Evolutionary conservation across 805 yeast species (phyloP).

Genomic region (Pichia ethanolica): DNA sequence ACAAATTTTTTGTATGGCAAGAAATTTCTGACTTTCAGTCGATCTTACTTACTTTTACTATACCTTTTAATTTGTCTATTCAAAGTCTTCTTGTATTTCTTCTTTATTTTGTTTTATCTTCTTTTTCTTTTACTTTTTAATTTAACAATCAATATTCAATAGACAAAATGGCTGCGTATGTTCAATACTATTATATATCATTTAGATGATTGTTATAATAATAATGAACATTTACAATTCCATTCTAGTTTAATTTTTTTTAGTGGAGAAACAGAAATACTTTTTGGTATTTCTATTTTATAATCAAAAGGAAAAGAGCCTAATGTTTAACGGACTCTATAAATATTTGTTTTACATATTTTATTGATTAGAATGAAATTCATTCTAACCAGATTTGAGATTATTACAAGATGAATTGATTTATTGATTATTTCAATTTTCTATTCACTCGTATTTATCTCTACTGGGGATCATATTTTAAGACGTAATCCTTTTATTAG

Average conservation of each 20-base stretch:
- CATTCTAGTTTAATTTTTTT: not conserved
- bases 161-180: slow-evolving; percentile 23
- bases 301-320: slow-evolving; percentile 4
- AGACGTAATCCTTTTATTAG: slow-evolving; percentile 19
- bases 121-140: not conserved
- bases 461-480: slow-evolving; percentile 19
- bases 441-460: slow-evolving; percentile 26
- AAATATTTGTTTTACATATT: slow-evolving; percentile 3
- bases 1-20: no score
- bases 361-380: not conserved
- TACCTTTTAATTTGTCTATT: no score
- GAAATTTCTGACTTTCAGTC: no score
- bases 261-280: not conserved
- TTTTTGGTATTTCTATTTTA: no score
- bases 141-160: not conserved
- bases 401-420: slow-evolving; percentile 24
- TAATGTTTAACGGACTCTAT: slow-evolving; percentile 10
- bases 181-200: not conserved
- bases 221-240: not conserved
- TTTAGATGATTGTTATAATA: not conserved
- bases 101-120: not conserved
- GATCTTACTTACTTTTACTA: no score
- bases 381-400: slow-evolving; percentile 23
- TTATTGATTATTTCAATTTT: no score
- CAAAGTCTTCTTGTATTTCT: no score